These are phyloP conservation scores for Pyrus betulifolia DNA, from an alignment of 306 rosid genomes.

Conservation along the genomic window DNA sequence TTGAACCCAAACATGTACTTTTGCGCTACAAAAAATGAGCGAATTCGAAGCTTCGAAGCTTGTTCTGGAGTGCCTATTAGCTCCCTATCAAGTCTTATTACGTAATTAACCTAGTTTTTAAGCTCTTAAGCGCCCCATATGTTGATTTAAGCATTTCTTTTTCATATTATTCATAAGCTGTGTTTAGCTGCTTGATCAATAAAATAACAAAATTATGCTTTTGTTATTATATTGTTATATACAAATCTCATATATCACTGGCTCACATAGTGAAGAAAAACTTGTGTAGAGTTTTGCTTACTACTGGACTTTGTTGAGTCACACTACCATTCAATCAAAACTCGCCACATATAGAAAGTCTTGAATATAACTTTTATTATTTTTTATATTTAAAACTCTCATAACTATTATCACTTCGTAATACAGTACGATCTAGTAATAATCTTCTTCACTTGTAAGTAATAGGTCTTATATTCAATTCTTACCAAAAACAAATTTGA, in stretches of 20 bases:
- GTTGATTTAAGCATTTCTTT: background rate
- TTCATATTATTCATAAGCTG: background rate
- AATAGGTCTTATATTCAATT: no score
- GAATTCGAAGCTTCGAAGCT: background rate
- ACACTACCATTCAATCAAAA: no score
- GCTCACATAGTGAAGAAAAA: background rate
- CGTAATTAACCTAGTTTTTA: background rate
- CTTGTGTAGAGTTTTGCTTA: no score
- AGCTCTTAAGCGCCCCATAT: background rate
- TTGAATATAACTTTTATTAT: no score
- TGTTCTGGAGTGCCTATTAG: background rate
- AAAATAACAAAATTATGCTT: background rate
- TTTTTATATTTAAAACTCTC: no score
- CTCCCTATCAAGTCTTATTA: background rate
- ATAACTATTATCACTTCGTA: no score
- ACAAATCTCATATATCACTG: background rate
- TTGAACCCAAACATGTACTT: background rate
- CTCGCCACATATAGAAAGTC: no score
- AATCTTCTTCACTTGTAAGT: no score
- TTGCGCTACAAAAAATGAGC: background rate
- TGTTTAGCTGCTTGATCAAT: background rate
- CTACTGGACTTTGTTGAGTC: no score
- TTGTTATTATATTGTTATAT: background rate
- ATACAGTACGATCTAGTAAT: no score
- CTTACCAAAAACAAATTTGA: no score